Conservation (phyloP, 2,329 filamentous ascomycete genomes). For the Pseudogymnoascus pannorum region DNA sequence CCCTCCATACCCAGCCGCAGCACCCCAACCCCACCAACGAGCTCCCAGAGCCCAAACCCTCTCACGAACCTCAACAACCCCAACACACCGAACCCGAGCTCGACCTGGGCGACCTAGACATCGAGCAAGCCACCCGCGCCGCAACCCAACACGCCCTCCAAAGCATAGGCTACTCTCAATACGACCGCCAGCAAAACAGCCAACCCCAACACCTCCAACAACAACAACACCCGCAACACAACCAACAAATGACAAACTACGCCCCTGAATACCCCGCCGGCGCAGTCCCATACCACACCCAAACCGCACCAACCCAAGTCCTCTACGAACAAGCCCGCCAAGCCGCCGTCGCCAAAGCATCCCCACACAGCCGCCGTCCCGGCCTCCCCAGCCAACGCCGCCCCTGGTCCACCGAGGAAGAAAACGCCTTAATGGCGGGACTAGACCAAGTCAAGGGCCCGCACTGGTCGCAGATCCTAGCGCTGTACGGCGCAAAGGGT, state of each 20-base stretch:
- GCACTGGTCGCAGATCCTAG: constrained; percentile 88
- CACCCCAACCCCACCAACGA: not conserved
- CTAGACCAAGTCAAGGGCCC: constrained; percentile 84
- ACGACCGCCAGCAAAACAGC: constrained; percentile 18
- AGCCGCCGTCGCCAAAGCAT: constrained; percentile 48
- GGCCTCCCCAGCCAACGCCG: constrained; percentile 54
- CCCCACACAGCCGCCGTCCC: constrained; percentile 43
- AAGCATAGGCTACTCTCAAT: constrained; percentile 17
- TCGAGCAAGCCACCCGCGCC: constrained; percentile 28
- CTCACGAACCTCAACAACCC: not conserved
- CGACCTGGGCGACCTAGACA: constrained; percentile 21
- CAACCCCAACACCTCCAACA: not conserved
- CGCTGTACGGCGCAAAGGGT: constrained; percentile 72
- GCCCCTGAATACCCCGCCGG: constrained; percentile 9
- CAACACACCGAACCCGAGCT: constrained; percentile 18
- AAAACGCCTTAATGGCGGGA: constrained; percentile 82
- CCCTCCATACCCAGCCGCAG: constrained; percentile 9
- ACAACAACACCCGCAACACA: not conserved
- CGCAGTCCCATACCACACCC: constrained; percentile 27
- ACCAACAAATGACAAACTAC: not conserved
- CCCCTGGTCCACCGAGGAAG: constrained; percentile 83
- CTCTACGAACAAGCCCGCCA: constrained; percentile 50
- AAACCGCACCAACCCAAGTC: constrained; percentile 43
- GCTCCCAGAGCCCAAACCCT: not conserved
- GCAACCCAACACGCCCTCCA: constrained; percentile 19